A percentile compares a stretch with the other conserved stretches of the same genome.
These are phyloP conservation scores for Xylaria palmicola DNA, from an alignment of 495 filamentous ascomycete genomes.

Conservation along the genomic window DNA sequence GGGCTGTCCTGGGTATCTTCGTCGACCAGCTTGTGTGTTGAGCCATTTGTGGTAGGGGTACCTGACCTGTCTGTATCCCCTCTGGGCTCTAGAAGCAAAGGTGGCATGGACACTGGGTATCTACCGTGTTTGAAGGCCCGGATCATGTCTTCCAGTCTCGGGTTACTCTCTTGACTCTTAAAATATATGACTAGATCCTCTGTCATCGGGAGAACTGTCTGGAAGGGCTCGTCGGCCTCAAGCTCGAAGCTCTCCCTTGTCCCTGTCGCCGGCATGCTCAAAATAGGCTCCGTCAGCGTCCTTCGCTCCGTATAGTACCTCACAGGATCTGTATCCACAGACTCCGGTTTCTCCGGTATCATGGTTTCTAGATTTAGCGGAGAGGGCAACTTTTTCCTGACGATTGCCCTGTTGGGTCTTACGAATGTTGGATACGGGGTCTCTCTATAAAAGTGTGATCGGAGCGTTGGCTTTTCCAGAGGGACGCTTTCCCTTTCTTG, in stretches of 20 bases:
- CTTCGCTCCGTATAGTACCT: slow-evolving; percentile 16
- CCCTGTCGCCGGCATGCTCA: neutral
- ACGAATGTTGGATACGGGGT: slow-evolving; percentile 22
- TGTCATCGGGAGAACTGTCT: slow-evolving; percentile 38
- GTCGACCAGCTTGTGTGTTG: neutral
- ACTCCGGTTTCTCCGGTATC: slow-evolving; percentile 5
- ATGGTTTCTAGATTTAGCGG: slow-evolving; percentile 18
- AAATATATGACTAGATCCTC: slow-evolving; percentile 47
- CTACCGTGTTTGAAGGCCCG: slow-evolving; percentile 29
- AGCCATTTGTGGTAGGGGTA: slow-evolving; percentile 6
- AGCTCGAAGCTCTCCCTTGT: neutral
- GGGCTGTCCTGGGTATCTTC: slow-evolving; percentile 6
- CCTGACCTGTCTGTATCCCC: slow-evolving; percentile 1
- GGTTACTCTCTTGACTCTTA: slow-evolving; percentile 26
- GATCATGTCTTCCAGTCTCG: slow-evolving; percentile 31
- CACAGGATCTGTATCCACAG: slow-evolving; percentile 17
- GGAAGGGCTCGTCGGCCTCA: slow-evolving; percentile 18
- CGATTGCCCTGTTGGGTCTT: slow-evolving; percentile 18
- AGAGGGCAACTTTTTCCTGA: slow-evolving; percentile 19
- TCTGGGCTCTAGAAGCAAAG: slow-evolving; percentile 1
- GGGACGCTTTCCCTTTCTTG: neutral
- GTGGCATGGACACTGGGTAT: slow-evolving; percentile 22
- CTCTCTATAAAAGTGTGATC: slow-evolving; percentile 19
- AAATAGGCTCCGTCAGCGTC: slow-evolving; percentile 11
- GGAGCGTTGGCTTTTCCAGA: neutral